These are phyloP conservation scores for Coprinopsis cinerea DNA, from an alignment of 768 basidiomycete species.

Conservation along the genomic window DNA sequence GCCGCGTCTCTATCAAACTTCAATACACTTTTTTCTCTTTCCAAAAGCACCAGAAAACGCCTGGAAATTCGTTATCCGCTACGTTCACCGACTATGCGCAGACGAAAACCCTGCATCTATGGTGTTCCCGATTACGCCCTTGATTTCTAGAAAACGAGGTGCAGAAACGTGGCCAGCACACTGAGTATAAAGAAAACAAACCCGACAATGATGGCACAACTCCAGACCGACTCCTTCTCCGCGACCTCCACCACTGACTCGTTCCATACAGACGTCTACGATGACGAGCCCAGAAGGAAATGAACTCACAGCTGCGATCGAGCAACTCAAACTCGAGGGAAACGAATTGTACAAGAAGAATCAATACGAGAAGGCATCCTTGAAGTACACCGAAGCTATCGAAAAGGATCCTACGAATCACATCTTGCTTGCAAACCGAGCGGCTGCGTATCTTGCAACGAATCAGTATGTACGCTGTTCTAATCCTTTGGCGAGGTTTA, in stretches of 20 bases:
- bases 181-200: no score
- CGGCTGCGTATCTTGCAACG: slow-evolving; percentile 2
- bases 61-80: no score
- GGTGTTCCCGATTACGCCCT: no score
- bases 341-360: not conserved
- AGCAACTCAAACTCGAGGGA: slow-evolving; percentile 2
- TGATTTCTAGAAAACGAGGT: no score
- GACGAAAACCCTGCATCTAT: no score
- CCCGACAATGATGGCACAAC: no score
- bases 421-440: slow-evolving; percentile 4
- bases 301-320: not conserved
- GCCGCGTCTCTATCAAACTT: no score
- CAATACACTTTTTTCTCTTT: no score
- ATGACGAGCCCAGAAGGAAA: not conserved
- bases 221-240: not conserved
- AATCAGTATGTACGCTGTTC: not conserved
- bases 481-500: no score
- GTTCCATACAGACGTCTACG: not conserved
- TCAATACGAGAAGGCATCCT: not conserved
- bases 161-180: no score
- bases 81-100: no score
- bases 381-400: slow-evolving; percentile 6
- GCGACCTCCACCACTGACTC: not conserved
- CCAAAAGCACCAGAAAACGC: no score
- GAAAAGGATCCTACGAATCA: slow-evolving; percentile 6